phyloP scores from a whole-genome alignment of 1,284 basidiomycete genomes.

The Stereum hirsutum region DNA sequence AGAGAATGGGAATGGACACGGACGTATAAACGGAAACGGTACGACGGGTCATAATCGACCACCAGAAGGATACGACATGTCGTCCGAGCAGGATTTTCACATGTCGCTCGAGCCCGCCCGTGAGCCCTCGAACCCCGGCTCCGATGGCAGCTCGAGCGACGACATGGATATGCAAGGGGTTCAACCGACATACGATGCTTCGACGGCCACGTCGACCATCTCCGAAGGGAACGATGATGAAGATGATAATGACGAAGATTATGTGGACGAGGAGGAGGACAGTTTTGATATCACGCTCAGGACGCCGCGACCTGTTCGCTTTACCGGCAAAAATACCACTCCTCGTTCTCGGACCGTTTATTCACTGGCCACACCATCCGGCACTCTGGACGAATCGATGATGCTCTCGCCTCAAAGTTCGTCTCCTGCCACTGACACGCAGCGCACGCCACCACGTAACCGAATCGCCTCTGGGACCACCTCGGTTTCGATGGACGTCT shows the following conservation, averaged over 20 bases:
- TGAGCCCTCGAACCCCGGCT: constrained; percentile 49
- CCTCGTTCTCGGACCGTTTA: too few species aligned
- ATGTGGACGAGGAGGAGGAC: constrained; percentile 42
- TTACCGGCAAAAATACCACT: too few species aligned
- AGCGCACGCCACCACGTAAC: too few species aligned
- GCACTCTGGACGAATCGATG: too few species aligned
- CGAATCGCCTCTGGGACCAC: too few species aligned
- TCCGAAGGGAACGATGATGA: constrained; percentile 12
- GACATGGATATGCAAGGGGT: constrained; percentile 19
- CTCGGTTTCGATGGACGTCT: too few species aligned
- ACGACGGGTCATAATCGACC: not conserved
- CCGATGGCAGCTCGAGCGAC: constrained; percentile 51
- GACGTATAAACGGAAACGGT: not conserved
- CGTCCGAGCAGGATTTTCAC: constrained; percentile 37
- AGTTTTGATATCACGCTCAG: constrained; percentile 57
- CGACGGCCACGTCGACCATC: not conserved
- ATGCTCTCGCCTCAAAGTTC: too few species aligned
- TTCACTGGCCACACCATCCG: too few species aligned
- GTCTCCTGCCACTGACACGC: too few species aligned
- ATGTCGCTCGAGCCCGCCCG: constrained; percentile 56
- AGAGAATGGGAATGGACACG: not conserved
- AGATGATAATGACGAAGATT: constrained; percentile 28
- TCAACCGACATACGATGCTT: constrained; percentile 13
- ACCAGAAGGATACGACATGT: constrained; percentile 5
- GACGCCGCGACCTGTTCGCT: constrained; percentile 44